Evolutionary conservation across 192 early-diverging fungal genomes (phyloP).

Genomic region (Coemansia sp.): DNA sequence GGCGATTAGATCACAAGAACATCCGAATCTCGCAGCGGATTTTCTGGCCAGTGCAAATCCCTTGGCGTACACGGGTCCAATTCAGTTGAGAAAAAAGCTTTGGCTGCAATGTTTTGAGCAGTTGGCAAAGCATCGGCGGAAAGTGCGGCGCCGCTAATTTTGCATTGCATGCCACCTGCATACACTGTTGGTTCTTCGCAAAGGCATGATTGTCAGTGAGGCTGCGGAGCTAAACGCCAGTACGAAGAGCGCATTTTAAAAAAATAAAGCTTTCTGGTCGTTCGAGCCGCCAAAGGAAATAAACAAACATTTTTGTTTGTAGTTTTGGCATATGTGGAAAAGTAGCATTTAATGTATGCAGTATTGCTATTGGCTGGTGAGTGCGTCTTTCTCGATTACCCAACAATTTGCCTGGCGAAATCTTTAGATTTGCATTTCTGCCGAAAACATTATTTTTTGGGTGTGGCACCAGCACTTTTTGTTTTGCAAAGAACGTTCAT

Average conservation of each 20-base stretch:
- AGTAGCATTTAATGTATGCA: neutral
- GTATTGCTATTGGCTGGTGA: neutral
- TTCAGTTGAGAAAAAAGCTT: too few relatives aligned
- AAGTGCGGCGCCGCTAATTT: constrained; percentile 7
- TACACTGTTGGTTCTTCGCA: neutral
- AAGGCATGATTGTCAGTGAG: neutral
- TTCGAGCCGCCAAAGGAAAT: neutral
- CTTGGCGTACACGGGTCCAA: neutral
- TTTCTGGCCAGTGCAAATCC: neutral
- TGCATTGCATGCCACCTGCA: constrained; percentile 3
- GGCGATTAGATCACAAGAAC: neutral
- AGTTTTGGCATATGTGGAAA: neutral
- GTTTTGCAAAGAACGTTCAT: too few relatives aligned
- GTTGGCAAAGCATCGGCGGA: neutral
- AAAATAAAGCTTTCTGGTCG: neutral
- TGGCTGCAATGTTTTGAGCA: neutral
- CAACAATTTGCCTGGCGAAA: neutral
- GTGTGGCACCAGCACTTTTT: neutral
- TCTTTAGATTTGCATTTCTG: neutral
- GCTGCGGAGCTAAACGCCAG: neutral
- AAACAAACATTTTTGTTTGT: neutral
- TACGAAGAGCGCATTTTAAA: neutral
- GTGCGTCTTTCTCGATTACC: neutral
- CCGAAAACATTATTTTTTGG: neutral
- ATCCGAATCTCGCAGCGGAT: neutral